Evolutionary conservation across 768 basidiomycete genomes (phyloP).

Genomic region (Termitomyces bulborhizus): DNA sequence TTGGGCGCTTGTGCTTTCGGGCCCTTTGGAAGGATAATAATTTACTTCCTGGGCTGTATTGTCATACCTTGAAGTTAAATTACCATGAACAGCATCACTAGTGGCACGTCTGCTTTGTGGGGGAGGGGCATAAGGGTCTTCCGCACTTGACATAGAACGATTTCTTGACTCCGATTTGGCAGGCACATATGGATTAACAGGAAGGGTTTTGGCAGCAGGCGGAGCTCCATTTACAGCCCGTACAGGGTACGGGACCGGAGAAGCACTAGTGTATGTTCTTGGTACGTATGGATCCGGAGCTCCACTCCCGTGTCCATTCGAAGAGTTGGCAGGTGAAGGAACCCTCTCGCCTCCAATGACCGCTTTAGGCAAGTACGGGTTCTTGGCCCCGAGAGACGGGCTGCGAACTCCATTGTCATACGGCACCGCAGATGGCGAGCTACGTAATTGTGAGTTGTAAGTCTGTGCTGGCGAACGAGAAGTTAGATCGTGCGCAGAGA

Average conservation of each 20-base stretch:
- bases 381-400: background rate
- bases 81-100: constrained; percentile 21
- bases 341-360: constrained; percentile 4
- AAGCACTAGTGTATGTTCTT: constrained; percentile 21
- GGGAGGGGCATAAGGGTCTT: constrained; percentile 30
- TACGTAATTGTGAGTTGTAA: constrained; percentile 5
- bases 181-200: constrained; percentile 12
- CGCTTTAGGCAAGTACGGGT: constrained; percentile 8
- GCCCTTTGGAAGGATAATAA: constrained; percentile 8
- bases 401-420: constrained; percentile 1
- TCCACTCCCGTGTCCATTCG: constrained; percentile 11
- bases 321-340: constrained; percentile 2
- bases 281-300: constrained; percentile 32
- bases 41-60: constrained; percentile 15
- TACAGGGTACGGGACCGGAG: constrained; percentile 20
- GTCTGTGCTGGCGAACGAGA: background rate
- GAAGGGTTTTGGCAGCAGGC: constrained; percentile 11
- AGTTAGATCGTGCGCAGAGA: background rate
- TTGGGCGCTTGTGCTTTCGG: constrained; percentile 18
- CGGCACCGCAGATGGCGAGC: constrained; percentile 2
- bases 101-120: constrained; percentile 18
- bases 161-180: constrained; percentile 20
- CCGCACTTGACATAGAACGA: constrained; percentile 38
- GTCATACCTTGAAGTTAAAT: constrained; percentile 21
- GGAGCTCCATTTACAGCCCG: constrained; percentile 21